phyloP scores from a whole-genome alignment of 225 moss, liverwort and hornwort species.

The Sphagnum tenellum region DNA sequence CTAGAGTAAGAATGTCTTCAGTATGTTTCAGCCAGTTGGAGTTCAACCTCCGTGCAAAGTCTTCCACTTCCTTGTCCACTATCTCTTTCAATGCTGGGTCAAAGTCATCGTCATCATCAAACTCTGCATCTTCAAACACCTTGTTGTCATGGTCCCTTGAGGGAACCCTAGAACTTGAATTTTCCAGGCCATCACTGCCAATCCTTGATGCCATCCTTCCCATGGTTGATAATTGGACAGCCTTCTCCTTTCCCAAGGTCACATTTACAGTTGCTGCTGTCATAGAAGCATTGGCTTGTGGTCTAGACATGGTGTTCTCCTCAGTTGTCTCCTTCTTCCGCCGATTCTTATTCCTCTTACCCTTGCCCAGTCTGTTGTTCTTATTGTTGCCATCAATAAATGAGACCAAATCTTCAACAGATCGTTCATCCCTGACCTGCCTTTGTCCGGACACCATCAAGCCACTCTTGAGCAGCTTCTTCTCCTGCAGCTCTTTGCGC shows the following conservation, averaged over 20 bases:
- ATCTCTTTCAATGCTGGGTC: constrained; percentile 83
- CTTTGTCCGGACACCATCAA: constrained; percentile 35
- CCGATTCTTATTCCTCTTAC: constrained; percentile 65
- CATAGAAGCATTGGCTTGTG: constrained; percentile 31
- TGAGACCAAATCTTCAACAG: constrained; percentile 79
- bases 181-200: constrained; percentile 2
- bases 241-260: constrained; percentile 26
- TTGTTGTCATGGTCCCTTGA: constrained; percentile 19
- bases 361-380: constrained; percentile 46
- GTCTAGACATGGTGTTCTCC: constrained; percentile 37
- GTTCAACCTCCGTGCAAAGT: constrained; percentile 83
- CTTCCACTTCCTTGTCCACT: constrained; percentile 82
- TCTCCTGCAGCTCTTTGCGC: constrained; percentile 79
- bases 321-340: constrained; percentile 68
- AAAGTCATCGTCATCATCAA: constrained; percentile 68
- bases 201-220: background rate
- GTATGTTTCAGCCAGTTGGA: constrained; percentile 80
- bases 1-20: constrained; percentile 72
- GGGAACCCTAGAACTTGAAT: constrained; percentile 9
- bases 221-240: background rate
- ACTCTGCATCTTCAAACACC: constrained; percentile 49
- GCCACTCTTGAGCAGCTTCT: constrained; percentile 55
- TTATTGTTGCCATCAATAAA: constrained; percentile 81
- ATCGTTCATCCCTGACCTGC: constrained; percentile 65
- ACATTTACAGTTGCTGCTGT: constrained; percentile 29